Evolutionary conservation across 257 asterid genomes (phyloP), one percentile per base, ranked within the genome.

Genomic region (Petunia axillaris): DNA sequence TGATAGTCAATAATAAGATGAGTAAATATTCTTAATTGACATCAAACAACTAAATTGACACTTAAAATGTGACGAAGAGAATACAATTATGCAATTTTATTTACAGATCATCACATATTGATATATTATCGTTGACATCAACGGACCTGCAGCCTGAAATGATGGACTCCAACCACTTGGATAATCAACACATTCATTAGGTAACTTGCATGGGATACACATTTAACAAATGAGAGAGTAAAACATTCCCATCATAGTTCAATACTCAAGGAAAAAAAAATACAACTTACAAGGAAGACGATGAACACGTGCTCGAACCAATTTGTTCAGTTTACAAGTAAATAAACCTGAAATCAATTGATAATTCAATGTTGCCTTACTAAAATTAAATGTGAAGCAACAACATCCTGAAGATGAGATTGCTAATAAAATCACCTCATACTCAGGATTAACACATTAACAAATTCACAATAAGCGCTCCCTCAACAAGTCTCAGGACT

Each of bases 351-450:
- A 48, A 41, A 71, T 46, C 44, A 71, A 48, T 48, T 48, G 60
- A 71, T 60, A 46, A 46, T 71, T 48, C 77, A 25, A 48, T 71
- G 60, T 35, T 71, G 44, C 77, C 77, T 10, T 1, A 10, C 77
- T 10, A 48, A 71, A 71, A 71, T 25, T 70, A 70, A n/a, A 70
- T 70, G 76, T 71, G 39, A 71, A 71, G 77, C 60, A 71, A 71
- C 77, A 48, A 71, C 50, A 48, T 71, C 35, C 77, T 71, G 77
- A 71, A 64, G 15, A 79, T 79, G 76, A 79, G 76, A 79, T 48
- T 48, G 60, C 77, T 71, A 48, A 64, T 79, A 64, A 79, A 79
- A 78, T 54, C 54, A 79, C 5, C 82, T 64, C 82, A 64, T 57
- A 64, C 64, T 64, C 82, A 64, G 74, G 39, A 37, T 46, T 36